Evolutionary conservation across 805 yeast genomes (phyloP).

Genomic region (Candida coquimbonensis): DNA sequence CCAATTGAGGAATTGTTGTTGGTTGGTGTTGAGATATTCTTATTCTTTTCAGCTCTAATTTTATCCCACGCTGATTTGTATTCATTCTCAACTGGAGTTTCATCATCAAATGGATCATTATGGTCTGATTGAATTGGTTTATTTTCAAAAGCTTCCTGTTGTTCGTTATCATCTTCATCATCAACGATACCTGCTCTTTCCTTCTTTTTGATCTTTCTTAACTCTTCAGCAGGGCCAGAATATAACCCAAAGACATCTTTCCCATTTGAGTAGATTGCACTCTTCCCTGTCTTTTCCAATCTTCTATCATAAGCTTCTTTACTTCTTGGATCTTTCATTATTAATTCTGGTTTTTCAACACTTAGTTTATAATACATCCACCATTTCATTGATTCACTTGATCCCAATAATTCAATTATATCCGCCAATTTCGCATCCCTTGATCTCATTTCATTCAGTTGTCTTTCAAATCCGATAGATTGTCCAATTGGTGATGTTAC

Average conservation of each 20-base stretch:
- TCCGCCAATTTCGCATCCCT: slow-evolving; percentile 28
- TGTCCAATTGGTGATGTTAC: slow-evolving; percentile 27
- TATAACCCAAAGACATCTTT: slow-evolving; percentile 33
- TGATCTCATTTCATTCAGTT: slow-evolving; percentile 25
- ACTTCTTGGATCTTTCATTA: slow-evolving; percentile 49
- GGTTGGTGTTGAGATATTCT: neutral
- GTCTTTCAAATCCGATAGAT: slow-evolving; percentile 24
- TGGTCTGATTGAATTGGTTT: neutral
- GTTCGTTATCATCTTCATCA: neutral
- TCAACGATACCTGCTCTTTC: neutral
- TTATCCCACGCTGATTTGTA: slow-evolving; percentile 31
- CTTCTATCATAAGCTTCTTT: slow-evolving; percentile 25
- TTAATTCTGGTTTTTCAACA: slow-evolving; percentile 41
- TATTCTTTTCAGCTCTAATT: slow-evolving; percentile 26
- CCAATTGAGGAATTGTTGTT: neutral
- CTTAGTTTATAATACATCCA: slow-evolving; percentile 46
- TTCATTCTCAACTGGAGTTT: neutral
- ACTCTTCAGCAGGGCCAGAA: slow-evolving; percentile 25
- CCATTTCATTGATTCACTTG: slow-evolving; percentile 35
- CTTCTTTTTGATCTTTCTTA: slow-evolving; percentile 10
- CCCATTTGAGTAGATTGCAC: slow-evolving; percentile 24
- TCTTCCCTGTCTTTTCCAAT: slow-evolving; percentile 5
- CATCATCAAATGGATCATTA: slow-evolving; percentile 20
- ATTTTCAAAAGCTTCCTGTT: neutral
- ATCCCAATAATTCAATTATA: slow-evolving; percentile 23